Evolutionary conservation across 176 grass and related monocot genomes (phyloP).

Genomic region (Cymbopogon citratus): DNA sequence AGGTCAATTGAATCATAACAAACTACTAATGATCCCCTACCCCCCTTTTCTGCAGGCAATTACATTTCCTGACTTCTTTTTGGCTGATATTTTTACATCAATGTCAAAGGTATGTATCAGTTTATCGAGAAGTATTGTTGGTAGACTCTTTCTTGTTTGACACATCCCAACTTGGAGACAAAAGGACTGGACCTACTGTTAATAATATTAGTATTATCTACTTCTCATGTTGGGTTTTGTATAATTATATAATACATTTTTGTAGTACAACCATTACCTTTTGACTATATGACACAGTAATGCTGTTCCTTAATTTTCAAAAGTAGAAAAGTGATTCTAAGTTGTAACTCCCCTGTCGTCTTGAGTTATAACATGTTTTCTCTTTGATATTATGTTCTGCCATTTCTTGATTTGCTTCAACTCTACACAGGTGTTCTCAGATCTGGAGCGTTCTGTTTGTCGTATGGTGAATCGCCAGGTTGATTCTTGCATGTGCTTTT

Average conservation of each 20-base stretch:
- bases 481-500: conserved; percentile 11
- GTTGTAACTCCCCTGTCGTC: background rate
- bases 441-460: conserved; percentile 96
- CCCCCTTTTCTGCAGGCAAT: conserved; percentile 56
- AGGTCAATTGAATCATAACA: background rate
- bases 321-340: background rate
- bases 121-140: background rate
- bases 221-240: conserved; percentile 1
- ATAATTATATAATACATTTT: background rate
- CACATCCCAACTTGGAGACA: background rate
- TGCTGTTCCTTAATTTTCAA: background rate
- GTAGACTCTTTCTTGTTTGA: background rate
- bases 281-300: background rate
- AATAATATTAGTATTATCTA: background rate
- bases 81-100: conserved; percentile 99
- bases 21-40: conserved; percentile 18
- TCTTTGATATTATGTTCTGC: background rate
- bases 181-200: background rate
- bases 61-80: conserved; percentile 96
- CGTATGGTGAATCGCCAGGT: conserved; percentile 96
- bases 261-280: background rate
- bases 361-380: background rate
- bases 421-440: conserved; percentile 88
- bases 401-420: conserved; percentile 21
- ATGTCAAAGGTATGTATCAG: conserved; percentile 79